Conservation (phyloP, 2,329 filamentous ascomycete genomes). For the Clonostachys solani region DNA sequence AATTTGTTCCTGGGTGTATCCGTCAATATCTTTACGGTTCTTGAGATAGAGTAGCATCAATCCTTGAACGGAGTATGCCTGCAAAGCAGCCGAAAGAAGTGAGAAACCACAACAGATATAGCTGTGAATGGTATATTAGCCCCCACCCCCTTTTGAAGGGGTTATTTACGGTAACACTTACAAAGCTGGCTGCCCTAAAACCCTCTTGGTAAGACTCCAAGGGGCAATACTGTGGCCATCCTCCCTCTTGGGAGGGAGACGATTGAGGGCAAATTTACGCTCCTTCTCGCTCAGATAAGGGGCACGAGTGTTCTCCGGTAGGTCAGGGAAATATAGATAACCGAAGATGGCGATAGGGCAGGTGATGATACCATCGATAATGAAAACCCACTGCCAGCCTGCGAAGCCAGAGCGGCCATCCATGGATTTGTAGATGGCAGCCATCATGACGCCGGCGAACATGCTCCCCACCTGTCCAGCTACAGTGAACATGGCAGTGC, state of each 20-base stretch:
- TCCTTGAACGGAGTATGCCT: constrained; percentile 13
- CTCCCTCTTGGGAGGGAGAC: constrained; percentile 20
- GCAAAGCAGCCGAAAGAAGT: constrained; percentile 8
- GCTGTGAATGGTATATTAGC: neutral
- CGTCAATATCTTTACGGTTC: constrained; percentile 1
- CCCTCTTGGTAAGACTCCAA: constrained; percentile 15
- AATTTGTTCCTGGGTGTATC: constrained; percentile 12
- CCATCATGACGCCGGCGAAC: constrained; percentile 55
- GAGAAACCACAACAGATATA: constrained; percentile 31
- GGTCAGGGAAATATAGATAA: constrained; percentile 42
- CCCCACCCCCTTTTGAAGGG: neutral
- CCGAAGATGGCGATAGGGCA: constrained; percentile 48
- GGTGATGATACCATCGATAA: constrained; percentile 47
- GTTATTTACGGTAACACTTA: constrained; percentile 3
- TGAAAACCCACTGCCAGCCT: constrained; percentile 46
- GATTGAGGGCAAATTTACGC: constrained; percentile 17
- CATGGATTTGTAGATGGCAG: constrained; percentile 24
- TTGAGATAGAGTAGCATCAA: constrained; percentile 16
- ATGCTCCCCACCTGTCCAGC: constrained; percentile 52
- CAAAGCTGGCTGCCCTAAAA: constrained; percentile 17
- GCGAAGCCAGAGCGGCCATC: constrained; percentile 35
- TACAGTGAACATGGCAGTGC: constrained; percentile 54
- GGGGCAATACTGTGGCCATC: constrained; percentile 26
- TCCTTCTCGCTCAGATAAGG: constrained; percentile 24
- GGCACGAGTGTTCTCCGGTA: constrained; percentile 31